Base-by-base conservation (phyloP, 176 grass and related monocot species). In the Musa troglodytarum region DNA sequence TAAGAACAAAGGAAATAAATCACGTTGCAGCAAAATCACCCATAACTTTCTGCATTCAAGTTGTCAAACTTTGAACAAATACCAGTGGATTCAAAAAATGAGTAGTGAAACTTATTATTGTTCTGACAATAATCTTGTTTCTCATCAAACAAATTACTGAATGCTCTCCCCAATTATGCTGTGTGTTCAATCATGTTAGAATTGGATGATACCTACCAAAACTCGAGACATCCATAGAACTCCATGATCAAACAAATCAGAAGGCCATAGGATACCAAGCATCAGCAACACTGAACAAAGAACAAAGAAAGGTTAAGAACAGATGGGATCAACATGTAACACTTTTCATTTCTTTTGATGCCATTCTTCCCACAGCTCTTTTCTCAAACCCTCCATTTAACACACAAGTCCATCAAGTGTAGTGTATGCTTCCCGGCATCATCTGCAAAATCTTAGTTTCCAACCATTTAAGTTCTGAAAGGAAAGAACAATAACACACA, bases 391-490 rank as follows among this genome's bases (percentile, higher is more conserved):
- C 11, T 7, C n/a, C 9, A n/a, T 43, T 69, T 50, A 28, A 2
- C 72, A 9, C 72, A 64, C 20, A 64, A 64, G 61, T 22, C 34
- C 23, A 57, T 3, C 34, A 6, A 29, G 19, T 29, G 11, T 21
- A 10, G 13, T 49, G 17, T 8, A 22, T 10, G 64, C 2, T 34
- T 67, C 25, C 13, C 25, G 15, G 4, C 64, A 16, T 67, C 64
- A 23, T 55, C 71, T 73, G 71, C 71, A 73, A 73, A 73, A 73
- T 50, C 71, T 54, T 21, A 3, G 81, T 5, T 17, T 64, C 78
- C 63, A 78, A 78, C 86, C 86, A 91, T 82, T 92, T 82, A 87
- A 83, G 80, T 88, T 73, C 68, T 83, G 74, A 66, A 85, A 89
- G 84, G 83, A 62, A 86, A 72, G 73, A 85, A 78, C 61, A 68